Percentiles rank a stretch among this genome's conserved stretches.
phyloP scores from a whole-genome alignment of 345 rosid genomes.

The Gossypium stocksii region DNA sequence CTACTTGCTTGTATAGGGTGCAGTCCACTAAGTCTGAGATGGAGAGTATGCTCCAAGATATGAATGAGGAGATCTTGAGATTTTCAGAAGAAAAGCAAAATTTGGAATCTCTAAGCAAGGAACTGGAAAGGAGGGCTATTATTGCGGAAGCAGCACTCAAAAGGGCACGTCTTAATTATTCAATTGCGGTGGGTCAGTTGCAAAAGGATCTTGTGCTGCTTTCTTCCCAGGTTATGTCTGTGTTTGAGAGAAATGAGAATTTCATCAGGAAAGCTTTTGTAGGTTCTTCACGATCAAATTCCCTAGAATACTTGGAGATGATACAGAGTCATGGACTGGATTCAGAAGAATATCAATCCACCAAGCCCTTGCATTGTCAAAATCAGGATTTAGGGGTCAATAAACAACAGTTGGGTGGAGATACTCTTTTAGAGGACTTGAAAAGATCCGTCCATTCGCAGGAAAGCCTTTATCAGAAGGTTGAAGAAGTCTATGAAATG shows the following conservation, averaged over 20 bases:
- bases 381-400: constrained; percentile 37
- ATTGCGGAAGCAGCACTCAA: constrained; percentile 81
- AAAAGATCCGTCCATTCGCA: constrained; percentile 75
- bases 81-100: constrained; percentile 64
- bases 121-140: constrained; percentile 71
- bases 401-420: constrained; percentile 57
- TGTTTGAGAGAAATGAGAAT: constrained; percentile 87
- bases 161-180: constrained; percentile 91
- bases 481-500: constrained; percentile 77
- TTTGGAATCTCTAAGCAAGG: constrained; percentile 59
- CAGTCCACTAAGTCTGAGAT: constrained; percentile 74
- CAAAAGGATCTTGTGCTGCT: constrained; percentile 95
- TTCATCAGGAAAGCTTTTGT: constrained; percentile 76
- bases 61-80: constrained; percentile 57
- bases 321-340: constrained; percentile 32
- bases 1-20: constrained; percentile 61
- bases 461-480: constrained; percentile 69
- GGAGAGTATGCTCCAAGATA: constrained; percentile 61
- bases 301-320: constrained; percentile 26
- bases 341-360: constrained; percentile 29
- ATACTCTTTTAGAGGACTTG: constrained; percentile 64
- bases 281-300: constrained; percentile 49
- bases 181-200: constrained; percentile 84
- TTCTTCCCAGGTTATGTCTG: constrained; percentile 83
- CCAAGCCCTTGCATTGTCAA: constrained; percentile 38